Percentiles rank a stretch among this genome's conserved stretches.
phyloP scores from a whole-genome alignment of 2,329 filamentous ascomycete genomes.

The Didymella lethalis region DNA sequence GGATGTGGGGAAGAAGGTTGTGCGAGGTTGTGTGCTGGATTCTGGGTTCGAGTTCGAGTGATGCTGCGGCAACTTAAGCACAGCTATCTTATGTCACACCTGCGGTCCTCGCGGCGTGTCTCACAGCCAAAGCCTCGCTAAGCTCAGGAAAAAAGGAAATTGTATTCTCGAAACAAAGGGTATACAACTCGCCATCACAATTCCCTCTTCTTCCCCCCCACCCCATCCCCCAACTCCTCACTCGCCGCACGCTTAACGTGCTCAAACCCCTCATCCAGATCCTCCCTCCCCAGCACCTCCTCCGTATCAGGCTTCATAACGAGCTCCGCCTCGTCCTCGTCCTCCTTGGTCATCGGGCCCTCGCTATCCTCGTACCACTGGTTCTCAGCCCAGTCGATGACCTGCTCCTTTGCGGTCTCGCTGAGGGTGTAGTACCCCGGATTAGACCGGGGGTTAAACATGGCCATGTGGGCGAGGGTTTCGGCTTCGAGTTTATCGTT shows the following conservation, averaged over 20 bases:
- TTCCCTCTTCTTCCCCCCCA: constrained; percentile 14
- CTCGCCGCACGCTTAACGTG: constrained; percentile 27
- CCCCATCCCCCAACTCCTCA: constrained; percentile 12
- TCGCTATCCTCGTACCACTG: constrained; percentile 68
- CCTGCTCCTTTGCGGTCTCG: constrained; percentile 69
- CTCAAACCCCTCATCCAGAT: constrained; percentile 38
- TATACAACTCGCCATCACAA: background rate
- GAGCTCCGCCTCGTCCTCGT: constrained; percentile 46
- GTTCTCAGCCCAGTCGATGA: constrained; percentile 70
- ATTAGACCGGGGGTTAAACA: constrained; percentile 78
- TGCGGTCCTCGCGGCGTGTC: no score
- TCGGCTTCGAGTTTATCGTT: constrained; percentile 85
- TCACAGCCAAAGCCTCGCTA: no score
- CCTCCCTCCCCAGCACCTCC: constrained; percentile 25
- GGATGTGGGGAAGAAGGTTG: no score
- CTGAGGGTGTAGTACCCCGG: constrained; percentile 74
- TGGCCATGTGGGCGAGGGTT: constrained; percentile 78
- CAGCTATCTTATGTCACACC: no score
- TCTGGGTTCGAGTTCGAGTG: no score
- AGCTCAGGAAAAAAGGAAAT: no score
- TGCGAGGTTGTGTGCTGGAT: no score
- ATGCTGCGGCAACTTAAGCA: no score
- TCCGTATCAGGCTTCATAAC: constrained; percentile 33
- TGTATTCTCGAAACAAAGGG: no score
- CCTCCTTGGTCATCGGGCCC: constrained; percentile 34